A percentile compares a stretch with the other conserved stretches of the same genome.
Evolutionary conservation across 345 rosid species (phyloP).

Genomic region (Tarenaya hassleriana): DNA sequence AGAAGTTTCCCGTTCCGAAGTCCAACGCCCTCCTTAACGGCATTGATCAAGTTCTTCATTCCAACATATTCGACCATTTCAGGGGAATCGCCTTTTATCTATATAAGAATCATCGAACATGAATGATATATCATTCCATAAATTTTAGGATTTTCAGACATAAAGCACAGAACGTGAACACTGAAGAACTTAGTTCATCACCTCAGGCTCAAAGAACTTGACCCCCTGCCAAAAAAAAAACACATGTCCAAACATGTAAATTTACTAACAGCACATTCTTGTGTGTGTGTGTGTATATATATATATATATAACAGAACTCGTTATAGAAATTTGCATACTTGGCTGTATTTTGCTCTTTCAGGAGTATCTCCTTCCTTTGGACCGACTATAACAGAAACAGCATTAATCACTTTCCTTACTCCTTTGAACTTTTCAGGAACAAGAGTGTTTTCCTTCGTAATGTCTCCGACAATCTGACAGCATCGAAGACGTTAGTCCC

Average conservation of each 20-base stretch:
- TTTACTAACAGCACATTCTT: neutral
- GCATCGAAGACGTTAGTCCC: neutral
- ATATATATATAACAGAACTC: too few species aligned
- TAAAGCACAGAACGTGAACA: neutral
- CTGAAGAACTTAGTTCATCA: slow-evolving; percentile 26
- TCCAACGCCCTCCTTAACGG: slow-evolving; percentile 63
- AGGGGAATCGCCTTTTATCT: slow-evolving; percentile 94
- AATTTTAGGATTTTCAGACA: slow-evolving; percentile 3
- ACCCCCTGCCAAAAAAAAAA: slow-evolving; percentile 58
- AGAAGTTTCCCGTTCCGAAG: slow-evolving; percentile 64
- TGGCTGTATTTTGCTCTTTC: slow-evolving; percentile 92
- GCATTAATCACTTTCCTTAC: slow-evolving; percentile 83
- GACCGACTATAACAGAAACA: slow-evolving; percentile 87
- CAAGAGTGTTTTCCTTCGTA: slow-evolving; percentile 61
- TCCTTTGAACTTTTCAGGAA: slow-evolving; percentile 67
- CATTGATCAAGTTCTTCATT: slow-evolving; percentile 81
- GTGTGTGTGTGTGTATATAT: too few species aligned
- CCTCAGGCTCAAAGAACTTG: slow-evolving; percentile 99
- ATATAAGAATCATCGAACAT: slow-evolving; percentile 1
- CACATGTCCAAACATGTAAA: neutral
- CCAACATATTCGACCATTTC: slow-evolving; percentile 84
- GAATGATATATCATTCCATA: neutral
- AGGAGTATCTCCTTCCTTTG: slow-evolving; percentile 98
- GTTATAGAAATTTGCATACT: slow-evolving; percentile 26
- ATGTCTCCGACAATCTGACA: slow-evolving; percentile 73